Percentiles rank a stretch among this genome's conserved stretches.
phyloP scores from a whole-genome alignment of 208 protist genomes.

The Trypanosoma lewisi region DNA sequence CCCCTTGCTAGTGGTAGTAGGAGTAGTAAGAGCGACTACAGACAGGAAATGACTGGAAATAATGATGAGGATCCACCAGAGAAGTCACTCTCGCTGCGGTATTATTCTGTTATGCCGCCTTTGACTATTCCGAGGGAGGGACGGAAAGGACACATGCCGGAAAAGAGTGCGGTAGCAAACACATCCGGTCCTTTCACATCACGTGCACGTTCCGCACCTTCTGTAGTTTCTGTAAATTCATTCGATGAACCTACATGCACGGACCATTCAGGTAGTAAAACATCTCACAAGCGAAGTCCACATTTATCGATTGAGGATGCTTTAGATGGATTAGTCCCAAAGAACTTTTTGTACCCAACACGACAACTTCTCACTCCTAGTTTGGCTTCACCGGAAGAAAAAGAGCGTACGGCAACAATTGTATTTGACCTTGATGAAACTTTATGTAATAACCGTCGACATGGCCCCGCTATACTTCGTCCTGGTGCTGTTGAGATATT shows the following conservation, averaged over 20 bases:
- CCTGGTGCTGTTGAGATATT: conserved; percentile 69
- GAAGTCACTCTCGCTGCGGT: not conserved
- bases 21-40: not conserved
- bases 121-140: not conserved
- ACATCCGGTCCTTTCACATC: not conserved
- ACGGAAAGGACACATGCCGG: not conserved
- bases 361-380: conserved; percentile 15
- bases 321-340: conserved; percentile 14
- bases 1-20: not conserved
- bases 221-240: conserved; percentile 3
- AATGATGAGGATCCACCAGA: not conserved
- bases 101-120: conserved; percentile 2
- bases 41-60: no score
- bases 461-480: conserved; percentile 57
- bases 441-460: conserved; percentile 80
- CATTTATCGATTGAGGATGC: conserved; percentile 11
- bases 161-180: not conserved
- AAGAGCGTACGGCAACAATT: conserved; percentile 69
- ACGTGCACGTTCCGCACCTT: conserved; percentile 4
- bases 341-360: conserved; percentile 13
- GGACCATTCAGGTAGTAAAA: not conserved
- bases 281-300: not conserved
- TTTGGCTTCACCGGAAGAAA: conserved; percentile 38
- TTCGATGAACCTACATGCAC: not conserved
- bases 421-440: conserved; percentile 93